Percentiles rank a stretch among this genome's conserved stretches.
Evolutionary conservation across 2,329 filamentous ascomycete species (phyloP).

Genomic region (Epichloe uncinata): DNA sequence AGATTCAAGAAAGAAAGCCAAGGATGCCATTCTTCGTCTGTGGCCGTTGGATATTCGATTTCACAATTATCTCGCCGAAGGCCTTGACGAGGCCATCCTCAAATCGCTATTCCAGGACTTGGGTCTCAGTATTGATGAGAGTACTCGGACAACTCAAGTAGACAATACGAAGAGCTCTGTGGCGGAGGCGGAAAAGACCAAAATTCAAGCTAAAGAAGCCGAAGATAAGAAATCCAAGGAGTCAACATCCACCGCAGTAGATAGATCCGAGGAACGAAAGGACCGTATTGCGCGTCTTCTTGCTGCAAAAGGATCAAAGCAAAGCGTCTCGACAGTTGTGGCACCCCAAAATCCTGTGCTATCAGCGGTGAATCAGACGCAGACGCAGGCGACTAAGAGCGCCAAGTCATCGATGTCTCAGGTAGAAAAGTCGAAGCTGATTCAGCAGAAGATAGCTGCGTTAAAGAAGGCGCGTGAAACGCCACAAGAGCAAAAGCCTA

Average conservation of each 20-base stretch:
- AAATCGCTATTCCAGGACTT: slow-evolving; percentile 54
- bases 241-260: slow-evolving; percentile 3
- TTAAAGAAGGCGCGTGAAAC: slow-evolving; percentile 46
- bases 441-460: slow-evolving; percentile 68
- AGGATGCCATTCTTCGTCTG: slow-evolving; percentile 53
- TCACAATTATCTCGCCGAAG: slow-evolving; percentile 59
- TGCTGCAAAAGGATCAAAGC: slow-evolving; percentile 55
- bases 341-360: slow-evolving; percentile 4
- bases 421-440: slow-evolving; percentile 57
- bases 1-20: slow-evolving; percentile 44
- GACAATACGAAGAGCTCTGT: not conserved
- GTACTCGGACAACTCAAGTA: not conserved
- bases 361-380: slow-evolving; percentile 1
- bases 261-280: slow-evolving; percentile 49
- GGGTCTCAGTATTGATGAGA: slow-evolving; percentile 35
- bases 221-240: not conserved
- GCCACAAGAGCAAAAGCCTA: slow-evolving; percentile 9
- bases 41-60: slow-evolving; percentile 57
- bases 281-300: slow-evolving; percentile 65
- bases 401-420: slow-evolving; percentile 22
- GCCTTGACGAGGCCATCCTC: slow-evolving; percentile 51
- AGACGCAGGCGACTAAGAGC: slow-evolving; percentile 6
- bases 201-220: not conserved
- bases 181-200: not conserved
- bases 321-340: slow-evolving; percentile 10